phyloP scores from a whole-genome alignment of 106 monocot genomes.

The Narthecium ossifragum region DNA sequence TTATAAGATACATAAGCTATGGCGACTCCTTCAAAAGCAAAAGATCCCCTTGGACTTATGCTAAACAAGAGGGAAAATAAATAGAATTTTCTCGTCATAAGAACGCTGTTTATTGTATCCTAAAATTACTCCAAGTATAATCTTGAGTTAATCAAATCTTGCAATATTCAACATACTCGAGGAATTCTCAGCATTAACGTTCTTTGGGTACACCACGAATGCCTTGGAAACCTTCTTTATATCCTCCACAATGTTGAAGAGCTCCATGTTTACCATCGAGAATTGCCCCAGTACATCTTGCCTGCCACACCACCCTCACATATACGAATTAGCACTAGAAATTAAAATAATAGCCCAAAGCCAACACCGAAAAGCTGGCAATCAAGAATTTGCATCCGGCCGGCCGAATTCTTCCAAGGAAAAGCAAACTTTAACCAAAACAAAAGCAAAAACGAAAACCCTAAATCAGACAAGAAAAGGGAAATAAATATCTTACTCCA shows the following conservation, averaged over 20 bases:
- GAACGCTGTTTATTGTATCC: too few relatives aligned
- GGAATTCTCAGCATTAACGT: conserved; percentile 82
- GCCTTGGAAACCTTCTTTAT: conserved; percentile 97
- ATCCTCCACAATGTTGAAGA: conserved; percentile 92
- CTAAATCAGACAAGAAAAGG: too few relatives aligned
- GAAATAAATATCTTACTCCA: background rate
- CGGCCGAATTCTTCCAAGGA: too few relatives aligned
- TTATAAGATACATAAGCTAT: too few relatives aligned
- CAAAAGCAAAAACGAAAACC: background rate
- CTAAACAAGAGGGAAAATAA: too few relatives aligned
- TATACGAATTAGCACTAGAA: background rate
- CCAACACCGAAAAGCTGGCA: background rate
- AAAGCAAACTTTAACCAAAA: background rate
- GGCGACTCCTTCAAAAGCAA: too few relatives aligned
- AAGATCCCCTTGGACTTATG: too few relatives aligned
- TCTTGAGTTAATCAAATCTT: background rate
- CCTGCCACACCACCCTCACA: conserved; percentile 34
- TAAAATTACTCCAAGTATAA: background rate
- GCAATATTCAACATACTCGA: conserved; percentile 41
- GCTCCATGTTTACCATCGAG: conserved; percentile 98
- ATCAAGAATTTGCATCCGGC: background rate
- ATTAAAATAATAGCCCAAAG: background rate
- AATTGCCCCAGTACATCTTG: conserved; percentile 83
- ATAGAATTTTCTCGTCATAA: too few relatives aligned
- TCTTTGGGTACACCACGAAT: conserved; percentile 84